These are phyloP conservation scores for Ustilago bromivora DNA, from an alignment of 1,284 basidiomycete species.

Conservation along the genomic window DNA sequence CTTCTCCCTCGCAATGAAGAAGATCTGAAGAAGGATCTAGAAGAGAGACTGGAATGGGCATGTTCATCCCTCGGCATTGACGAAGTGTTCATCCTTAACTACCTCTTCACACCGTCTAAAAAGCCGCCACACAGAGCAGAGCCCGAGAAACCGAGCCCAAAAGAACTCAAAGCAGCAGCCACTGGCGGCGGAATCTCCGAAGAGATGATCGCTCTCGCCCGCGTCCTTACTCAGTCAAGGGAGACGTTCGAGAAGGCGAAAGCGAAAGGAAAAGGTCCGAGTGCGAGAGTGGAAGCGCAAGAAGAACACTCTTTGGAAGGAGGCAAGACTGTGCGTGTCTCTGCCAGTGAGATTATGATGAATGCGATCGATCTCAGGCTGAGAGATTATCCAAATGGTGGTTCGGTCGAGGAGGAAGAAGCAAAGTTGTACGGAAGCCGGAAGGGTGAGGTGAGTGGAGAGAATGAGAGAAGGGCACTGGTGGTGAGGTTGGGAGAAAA, in stretches of 20 bases:
- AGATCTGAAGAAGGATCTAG: conserved; percentile 31
- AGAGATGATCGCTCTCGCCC: conserved; percentile 78
- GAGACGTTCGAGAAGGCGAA: conserved; percentile 78
- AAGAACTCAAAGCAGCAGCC: conserved; percentile 50
- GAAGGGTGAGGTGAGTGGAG: conserved; percentile 12
- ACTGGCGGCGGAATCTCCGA: conserved; percentile 75
- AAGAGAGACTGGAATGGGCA: conserved; percentile 57
- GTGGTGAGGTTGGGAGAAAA: conserved; percentile 86
- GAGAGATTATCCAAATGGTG: conserved; percentile 35
- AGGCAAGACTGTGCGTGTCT: conserved; percentile 19
- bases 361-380: conserved; percentile 47
- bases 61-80: conserved; percentile 61
- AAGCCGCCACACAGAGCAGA: conserved; percentile 50
- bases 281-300: conserved; percentile 75
- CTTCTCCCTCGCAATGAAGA: conserved; percentile 12
- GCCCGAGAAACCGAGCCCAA: conserved; percentile 25
- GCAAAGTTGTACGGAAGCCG: conserved; percentile 69
- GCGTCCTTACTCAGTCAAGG: conserved; percentile 76
- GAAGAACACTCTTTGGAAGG: conserved; percentile 31
- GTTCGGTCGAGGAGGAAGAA: conserved; percentile 73
- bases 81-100: conserved; percentile 60
- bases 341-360: conserved; percentile 39
- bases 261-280: conserved; percentile 82
- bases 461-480: conserved; percentile 74
- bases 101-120: conserved; percentile 56